These are phyloP conservation scores for Candida smagusa DNA, from an alignment of 1,139 yeast species.

Conservation along the genomic window DNA sequence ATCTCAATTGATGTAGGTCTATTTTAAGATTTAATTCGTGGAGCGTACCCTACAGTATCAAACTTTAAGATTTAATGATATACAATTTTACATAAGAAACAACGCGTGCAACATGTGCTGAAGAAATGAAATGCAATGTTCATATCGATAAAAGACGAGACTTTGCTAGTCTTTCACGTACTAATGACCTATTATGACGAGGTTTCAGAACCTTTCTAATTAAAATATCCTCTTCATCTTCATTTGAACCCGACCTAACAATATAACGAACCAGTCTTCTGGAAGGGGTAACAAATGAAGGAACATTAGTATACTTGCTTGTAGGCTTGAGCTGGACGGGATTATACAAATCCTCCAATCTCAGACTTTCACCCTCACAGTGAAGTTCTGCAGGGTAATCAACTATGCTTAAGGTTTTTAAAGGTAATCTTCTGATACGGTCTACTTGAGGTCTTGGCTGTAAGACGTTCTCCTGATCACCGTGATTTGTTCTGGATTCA, in stretches of 20 bases:
- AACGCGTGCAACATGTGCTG: neutral
- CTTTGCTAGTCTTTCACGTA: neutral
- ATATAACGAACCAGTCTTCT: slow-evolving; percentile 24
- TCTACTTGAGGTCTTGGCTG: slow-evolving; percentile 31
- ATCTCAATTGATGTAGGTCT: too few relatives aligned
- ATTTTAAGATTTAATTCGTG: too few relatives aligned
- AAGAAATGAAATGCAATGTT: slow-evolving; percentile 3
- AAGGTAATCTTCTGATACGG: slow-evolving; percentile 26
- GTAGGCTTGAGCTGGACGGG: slow-evolving; percentile 33
- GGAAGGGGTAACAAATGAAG: slow-evolving; percentile 35
- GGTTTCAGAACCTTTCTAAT: slow-evolving; percentile 14
- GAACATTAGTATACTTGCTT: slow-evolving; percentile 33
- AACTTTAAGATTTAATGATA: too few relatives aligned
- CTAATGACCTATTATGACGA: slow-evolving; percentile 1
- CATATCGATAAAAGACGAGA: slow-evolving; percentile 4
- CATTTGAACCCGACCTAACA: slow-evolving; percentile 18
- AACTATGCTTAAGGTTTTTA: slow-evolving; percentile 29
- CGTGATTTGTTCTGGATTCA: slow-evolving; percentile 24
- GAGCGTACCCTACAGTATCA: too few relatives aligned
- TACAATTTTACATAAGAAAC: neutral
- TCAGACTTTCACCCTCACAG: slow-evolving; percentile 11
- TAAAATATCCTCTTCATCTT: slow-evolving; percentile 17
- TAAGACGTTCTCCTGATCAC: slow-evolving; percentile 45
- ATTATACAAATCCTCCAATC: slow-evolving; percentile 30
- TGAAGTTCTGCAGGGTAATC: slow-evolving; percentile 35